A percentile compares a stretch with the other conserved stretches of the same genome.
Evolutionary conservation across 805 yeast genomes (phyloP).

Genomic region (Wickerhamiella vanderwaltii): DNA sequence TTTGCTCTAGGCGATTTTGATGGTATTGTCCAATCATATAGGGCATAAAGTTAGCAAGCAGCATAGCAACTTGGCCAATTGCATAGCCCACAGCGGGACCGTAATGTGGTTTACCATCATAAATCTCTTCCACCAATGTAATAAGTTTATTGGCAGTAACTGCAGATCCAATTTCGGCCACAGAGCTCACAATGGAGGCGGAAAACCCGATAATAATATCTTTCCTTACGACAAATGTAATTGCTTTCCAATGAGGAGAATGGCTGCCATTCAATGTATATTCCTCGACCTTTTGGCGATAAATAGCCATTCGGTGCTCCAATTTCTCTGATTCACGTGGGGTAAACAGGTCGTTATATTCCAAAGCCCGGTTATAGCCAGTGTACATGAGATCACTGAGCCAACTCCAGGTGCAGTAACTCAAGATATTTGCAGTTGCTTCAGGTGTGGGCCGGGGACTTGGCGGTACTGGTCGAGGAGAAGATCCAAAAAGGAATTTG

Average conservation of each 20-base stretch:
- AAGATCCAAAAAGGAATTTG: constrained; percentile 13
- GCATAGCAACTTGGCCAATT: constrained; percentile 39
- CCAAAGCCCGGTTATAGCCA: constrained; percentile 21
- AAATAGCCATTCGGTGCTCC: constrained; percentile 14
- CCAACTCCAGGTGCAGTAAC: constrained; percentile 42
- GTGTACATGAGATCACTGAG: constrained; percentile 35
- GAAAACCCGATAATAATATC: constrained; percentile 2
- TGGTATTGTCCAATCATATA: not conserved
- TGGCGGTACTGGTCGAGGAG: constrained; percentile 20
- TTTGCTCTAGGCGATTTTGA: constrained; percentile 28
- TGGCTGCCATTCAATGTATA: constrained; percentile 6
- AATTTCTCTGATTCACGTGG: constrained; percentile 16
- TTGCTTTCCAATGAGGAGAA: constrained; percentile 13
- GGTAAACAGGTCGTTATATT: constrained; percentile 18
- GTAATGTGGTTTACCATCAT: constrained; percentile 1
- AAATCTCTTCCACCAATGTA: constrained; percentile 11
- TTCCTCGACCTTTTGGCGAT: constrained; percentile 13
- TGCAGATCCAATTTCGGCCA: constrained; percentile 20
- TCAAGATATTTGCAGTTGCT: constrained; percentile 29
- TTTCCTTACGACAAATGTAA: constrained; percentile 18
- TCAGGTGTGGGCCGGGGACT: constrained; percentile 17
- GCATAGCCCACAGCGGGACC: constrained; percentile 61
- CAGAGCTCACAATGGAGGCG: constrained; percentile 11
- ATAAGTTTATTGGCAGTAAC: constrained; percentile 19
- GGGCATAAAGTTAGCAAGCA: not conserved